A percentile compares a stretch with the other conserved stretches of the same genome.
Evolutionary conservation across 2,329 filamentous ascomycete genomes (phyloP).

Genomic region (Beauveria brongniartii): DNA sequence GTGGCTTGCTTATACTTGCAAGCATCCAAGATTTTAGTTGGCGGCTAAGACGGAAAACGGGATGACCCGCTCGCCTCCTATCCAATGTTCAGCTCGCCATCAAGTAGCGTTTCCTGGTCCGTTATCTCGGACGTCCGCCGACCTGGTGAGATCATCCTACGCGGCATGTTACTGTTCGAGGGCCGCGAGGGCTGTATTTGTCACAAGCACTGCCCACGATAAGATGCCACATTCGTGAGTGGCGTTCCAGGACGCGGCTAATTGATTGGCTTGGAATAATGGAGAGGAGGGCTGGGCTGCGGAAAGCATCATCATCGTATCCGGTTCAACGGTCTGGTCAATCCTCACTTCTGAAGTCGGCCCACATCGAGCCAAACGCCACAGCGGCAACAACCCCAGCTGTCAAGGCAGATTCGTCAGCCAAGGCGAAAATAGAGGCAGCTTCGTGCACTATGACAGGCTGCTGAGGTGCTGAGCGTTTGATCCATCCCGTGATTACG

Average conservation of each 20-base stretch:
- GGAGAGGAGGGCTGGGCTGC: background rate
- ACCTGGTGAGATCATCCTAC: background rate
- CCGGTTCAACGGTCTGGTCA: background rate
- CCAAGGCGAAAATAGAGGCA: background rate
- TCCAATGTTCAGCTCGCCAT: background rate
- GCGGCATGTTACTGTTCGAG: background rate
- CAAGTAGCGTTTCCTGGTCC: background rate
- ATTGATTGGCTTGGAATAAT: background rate
- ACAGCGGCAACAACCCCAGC: background rate
- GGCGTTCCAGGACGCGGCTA: background rate
- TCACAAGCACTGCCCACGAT: background rate
- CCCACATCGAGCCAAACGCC: slow-evolving; percentile 2
- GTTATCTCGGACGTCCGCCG: background rate
- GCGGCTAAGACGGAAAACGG: background rate
- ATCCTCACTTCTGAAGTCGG: background rate
- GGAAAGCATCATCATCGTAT: background rate
- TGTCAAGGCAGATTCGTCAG: slow-evolving; percentile 8
- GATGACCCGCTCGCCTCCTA: background rate
- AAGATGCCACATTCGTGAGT: background rate
- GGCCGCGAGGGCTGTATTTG: background rate
- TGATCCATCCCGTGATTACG: background rate
- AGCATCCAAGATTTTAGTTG: background rate
- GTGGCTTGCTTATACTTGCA: background rate
- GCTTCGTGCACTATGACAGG: background rate
- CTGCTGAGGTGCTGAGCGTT: background rate